A percentile compares a stretch with the other conserved stretches of the same genome.
Conservation (phyloP, 176 grass and related monocot species). For the Aegilops umbellulata region DNA sequence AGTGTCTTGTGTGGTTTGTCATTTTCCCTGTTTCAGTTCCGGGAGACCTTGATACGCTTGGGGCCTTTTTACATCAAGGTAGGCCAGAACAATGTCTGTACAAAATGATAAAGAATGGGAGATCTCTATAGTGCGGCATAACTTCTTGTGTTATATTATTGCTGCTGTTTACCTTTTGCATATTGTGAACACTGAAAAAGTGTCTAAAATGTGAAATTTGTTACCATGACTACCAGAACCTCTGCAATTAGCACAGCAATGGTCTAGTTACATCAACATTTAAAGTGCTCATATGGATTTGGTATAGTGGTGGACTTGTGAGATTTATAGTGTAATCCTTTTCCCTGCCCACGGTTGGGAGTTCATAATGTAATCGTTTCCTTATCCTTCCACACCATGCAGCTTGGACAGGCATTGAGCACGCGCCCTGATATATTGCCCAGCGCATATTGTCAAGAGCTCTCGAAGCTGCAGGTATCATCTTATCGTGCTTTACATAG, state of each 20-base stretch:
- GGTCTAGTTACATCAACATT: slow-evolving; percentile 7
- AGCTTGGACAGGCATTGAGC: slow-evolving; percentile 97
- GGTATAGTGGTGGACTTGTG: background rate
- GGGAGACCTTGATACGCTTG: slow-evolving; percentile 79
- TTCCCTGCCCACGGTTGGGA: background rate
- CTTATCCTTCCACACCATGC: slow-evolving; percentile 5
- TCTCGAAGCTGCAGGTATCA: slow-evolving; percentile 81
- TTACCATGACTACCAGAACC: background rate
- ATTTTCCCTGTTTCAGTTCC: slow-evolving; percentile 70
- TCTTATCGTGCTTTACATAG: background rate
- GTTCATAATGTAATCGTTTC: background rate
- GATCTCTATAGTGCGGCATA: background rate
- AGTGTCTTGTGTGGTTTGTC: slow-evolving; percentile 9
- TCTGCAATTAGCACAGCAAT: background rate
- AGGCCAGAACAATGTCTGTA: slow-evolving; percentile 13
- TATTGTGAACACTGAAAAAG: background rate
- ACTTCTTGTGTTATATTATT: background rate
- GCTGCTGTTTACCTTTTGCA: background rate
- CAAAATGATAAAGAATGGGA: background rate
- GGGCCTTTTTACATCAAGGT: slow-evolving; percentile 98
- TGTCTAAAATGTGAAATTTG: background rate
- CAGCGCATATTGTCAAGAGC: slow-evolving; percentile 85
- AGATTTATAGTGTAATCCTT: background rate
- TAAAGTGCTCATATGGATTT: background rate
- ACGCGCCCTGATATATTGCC: slow-evolving; percentile 88